Conservation (phyloP, 352 stramenopile species). For the Blastocystis sp. region DNA sequence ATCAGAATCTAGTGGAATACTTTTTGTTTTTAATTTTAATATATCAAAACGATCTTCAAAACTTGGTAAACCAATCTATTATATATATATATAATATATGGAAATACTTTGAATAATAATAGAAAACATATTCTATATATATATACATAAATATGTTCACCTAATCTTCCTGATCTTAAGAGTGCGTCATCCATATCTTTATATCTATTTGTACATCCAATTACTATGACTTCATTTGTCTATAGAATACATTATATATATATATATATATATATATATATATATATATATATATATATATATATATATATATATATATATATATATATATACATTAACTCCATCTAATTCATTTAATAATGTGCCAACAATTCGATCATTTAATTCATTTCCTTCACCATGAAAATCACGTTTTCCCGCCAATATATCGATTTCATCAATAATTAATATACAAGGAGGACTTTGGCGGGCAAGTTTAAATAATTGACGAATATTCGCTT, state of each 20-base stretch:
- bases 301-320: no score
- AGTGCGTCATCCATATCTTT: conserved; percentile 18
- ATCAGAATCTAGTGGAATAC: no score
- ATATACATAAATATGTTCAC: conserved; percentile 51
- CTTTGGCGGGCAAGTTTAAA: conserved; percentile 55
- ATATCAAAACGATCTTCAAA: no score
- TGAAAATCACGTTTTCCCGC: conserved; percentile 4
- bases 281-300: no score
- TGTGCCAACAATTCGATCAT: conserved; percentile 15
- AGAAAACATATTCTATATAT: conserved; percentile 40
- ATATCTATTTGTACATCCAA: neutral
- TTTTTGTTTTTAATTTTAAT: no score
- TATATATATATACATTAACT: no score
- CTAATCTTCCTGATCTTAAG: conserved; percentile 53
- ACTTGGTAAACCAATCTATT: no score
- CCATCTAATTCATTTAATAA: conserved; percentile 6
- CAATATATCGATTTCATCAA: conserved; percentile 48
- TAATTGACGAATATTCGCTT: conserved; percentile 55
- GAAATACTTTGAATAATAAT: no score
- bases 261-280: neutral
- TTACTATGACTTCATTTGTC: conserved; percentile 39
- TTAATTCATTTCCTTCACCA: conserved; percentile 4
- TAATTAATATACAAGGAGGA: conserved; percentile 58
- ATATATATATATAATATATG: no score
- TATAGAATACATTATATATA: conserved; percentile 7